phyloP scores from a whole-genome alignment of 441 rosid genomes.

The Daphne laureola region DNA sequence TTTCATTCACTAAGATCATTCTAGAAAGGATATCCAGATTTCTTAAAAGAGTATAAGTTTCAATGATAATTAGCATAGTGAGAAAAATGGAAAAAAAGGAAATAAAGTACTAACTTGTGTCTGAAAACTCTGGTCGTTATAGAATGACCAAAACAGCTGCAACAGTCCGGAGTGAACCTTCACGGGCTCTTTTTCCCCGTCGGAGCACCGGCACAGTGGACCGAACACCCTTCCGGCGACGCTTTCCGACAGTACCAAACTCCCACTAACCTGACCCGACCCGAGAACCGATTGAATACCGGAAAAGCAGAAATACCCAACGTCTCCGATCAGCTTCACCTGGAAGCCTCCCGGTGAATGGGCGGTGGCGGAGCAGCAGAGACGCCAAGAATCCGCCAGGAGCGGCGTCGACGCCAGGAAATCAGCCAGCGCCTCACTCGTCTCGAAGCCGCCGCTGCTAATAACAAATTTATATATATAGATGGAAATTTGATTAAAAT shows the following conservation, averaged over 20 bases:
- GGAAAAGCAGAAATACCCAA: slow-evolving; percentile 46
- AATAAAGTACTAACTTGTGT: slow-evolving; percentile 28
- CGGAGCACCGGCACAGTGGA: slow-evolving; percentile 16
- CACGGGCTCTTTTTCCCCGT: slow-evolving; percentile 31
- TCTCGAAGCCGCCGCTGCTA: slow-evolving; percentile 49
- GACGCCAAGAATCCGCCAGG: slow-evolving; percentile 40
- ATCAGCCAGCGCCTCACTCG: slow-evolving; percentile 56
- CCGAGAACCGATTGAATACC: slow-evolving; percentile 18
- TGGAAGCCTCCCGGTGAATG: slow-evolving; percentile 13
- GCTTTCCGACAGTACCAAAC: slow-evolving; percentile 25
- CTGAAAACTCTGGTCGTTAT: slow-evolving; percentile 13
- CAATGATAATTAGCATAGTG: too few species aligned
- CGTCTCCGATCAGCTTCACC: slow-evolving; percentile 22
- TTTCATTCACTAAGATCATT: too few species aligned
- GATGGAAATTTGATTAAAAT: neutral
- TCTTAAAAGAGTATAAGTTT: too few species aligned
- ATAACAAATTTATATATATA: neutral
- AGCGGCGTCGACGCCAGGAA: slow-evolving; percentile 47
- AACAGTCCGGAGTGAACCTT: slow-evolving; percentile 41
- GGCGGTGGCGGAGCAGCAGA: slow-evolving; percentile 30
- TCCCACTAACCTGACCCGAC: slow-evolving; percentile 5
- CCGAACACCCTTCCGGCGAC: slow-evolving; percentile 20
- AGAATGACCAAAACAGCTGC: slow-evolving; percentile 26
- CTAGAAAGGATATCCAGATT: too few species aligned
- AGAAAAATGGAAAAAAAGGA: too few species aligned